These are phyloP conservation scores for Dothistroma septosporum DNA, from an alignment of 2,329 filamentous ascomycete species.

Conservation along the genomic window DNA sequence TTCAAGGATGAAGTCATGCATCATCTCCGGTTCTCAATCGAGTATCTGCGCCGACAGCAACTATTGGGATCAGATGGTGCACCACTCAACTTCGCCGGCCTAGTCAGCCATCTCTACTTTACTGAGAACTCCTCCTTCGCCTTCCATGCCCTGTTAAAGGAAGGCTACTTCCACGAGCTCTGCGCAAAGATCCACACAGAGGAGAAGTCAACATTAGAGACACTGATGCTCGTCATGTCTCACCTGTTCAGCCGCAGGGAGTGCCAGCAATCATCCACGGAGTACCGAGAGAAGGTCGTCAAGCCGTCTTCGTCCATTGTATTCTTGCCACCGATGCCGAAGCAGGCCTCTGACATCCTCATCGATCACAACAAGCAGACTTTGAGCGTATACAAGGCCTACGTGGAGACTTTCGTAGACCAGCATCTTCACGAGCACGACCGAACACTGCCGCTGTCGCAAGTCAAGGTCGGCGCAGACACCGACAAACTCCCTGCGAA, in stretches of 20 bases:
- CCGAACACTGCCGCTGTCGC: conserved; percentile 56
- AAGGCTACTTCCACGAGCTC: conserved; percentile 64
- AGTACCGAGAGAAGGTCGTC: conserved; percentile 48
- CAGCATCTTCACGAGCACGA: conserved; percentile 59
- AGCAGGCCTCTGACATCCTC: conserved; percentile 54
- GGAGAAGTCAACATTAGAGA: conserved; percentile 50
- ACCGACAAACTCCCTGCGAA: conserved; percentile 20
- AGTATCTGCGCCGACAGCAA: conserved; percentile 67
- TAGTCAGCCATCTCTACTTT: conserved; percentile 70
- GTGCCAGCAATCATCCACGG: conserved; percentile 45
- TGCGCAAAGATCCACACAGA: conserved; percentile 55
- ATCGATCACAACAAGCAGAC: conserved; percentile 62
- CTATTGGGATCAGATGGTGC: conserved; percentile 58
- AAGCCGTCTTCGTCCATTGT: conserved; percentile 60
- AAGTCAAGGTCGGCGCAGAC: conserved; percentile 43
- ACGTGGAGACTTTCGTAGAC: conserved; percentile 64
- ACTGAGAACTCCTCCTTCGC: conserved; percentile 72
- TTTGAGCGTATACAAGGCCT: conserved; percentile 61
- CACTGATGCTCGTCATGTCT: conserved; percentile 63
- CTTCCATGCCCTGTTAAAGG: conserved; percentile 68
- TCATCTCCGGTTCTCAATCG: conserved; percentile 74
- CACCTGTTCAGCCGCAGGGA: conserved; percentile 65
- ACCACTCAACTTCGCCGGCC: conserved; percentile 68
- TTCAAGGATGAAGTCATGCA: conserved; percentile 68
- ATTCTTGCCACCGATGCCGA: conserved; percentile 61